Evolutionary conservation across 1,284 basidiomycete genomes (phyloP).

Genomic region (Cryptococcus maquisensis): DNA sequence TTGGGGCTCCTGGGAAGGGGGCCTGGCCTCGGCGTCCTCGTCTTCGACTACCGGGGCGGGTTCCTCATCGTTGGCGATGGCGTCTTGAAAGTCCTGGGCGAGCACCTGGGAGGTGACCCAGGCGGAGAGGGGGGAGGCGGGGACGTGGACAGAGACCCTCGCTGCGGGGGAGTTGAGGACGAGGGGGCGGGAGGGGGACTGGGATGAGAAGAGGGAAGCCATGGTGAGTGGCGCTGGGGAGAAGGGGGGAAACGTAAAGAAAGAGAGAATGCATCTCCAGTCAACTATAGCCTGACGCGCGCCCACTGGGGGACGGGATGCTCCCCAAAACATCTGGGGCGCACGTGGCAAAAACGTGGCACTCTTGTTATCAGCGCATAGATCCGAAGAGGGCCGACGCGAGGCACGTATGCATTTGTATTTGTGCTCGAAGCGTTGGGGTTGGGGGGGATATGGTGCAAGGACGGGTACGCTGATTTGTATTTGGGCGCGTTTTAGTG

Average conservation of each 20-base stretch:
- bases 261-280: background rate
- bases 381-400: slow-evolving; percentile 11
- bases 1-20: slow-evolving; percentile 55
- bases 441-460: background rate
- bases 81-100: slow-evolving; percentile 74
- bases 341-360: background rate
- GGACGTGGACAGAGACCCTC: slow-evolving; percentile 71
- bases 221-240: slow-evolving; percentile 16
- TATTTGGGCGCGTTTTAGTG: background rate
- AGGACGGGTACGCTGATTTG: background rate
- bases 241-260: background rate
- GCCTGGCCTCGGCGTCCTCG: slow-evolving; percentile 36
- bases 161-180: slow-evolving; percentile 47
- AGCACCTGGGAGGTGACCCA: slow-evolving; percentile 87
- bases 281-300: background rate
- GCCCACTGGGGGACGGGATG: background rate
- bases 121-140: slow-evolving; percentile 63
- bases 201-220: slow-evolving; percentile 42
- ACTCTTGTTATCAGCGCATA: background rate
- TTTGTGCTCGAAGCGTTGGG: background rate
- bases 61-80: slow-evolving; percentile 42
- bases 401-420: background rate
- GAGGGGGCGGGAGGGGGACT: slow-evolving; percentile 47
- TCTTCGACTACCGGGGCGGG: slow-evolving; percentile 43
- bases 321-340: slow-evolving; percentile 1